phyloP scores from a whole-genome alignment of 305 asterid species.

The Solanum hybrid region DNA sequence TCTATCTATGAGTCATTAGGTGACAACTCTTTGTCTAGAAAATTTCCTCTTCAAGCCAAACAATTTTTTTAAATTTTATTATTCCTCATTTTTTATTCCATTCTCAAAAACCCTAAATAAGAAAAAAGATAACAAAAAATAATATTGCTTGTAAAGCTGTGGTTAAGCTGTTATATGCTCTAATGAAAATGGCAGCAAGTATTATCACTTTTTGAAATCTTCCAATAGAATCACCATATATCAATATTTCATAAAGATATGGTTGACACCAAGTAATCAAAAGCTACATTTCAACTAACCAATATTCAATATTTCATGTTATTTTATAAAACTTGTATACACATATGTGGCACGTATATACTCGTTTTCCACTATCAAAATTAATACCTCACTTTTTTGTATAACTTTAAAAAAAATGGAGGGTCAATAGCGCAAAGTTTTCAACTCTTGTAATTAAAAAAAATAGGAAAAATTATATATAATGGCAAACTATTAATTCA shows the following conservation, averaged over 20 bases:
- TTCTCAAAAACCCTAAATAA: background rate
- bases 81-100: background rate
- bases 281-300: conserved; percentile 4
- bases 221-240: background rate
- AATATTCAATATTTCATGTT: background rate
- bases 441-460: background rate
- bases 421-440: background rate
- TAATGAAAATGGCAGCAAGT: background rate
- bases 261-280: background rate
- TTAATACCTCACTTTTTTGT: background rate
- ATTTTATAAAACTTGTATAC: background rate
- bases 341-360: background rate
- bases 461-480: no score
- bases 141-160: conserved; percentile 7
- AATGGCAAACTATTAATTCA: no score
- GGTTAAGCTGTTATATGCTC: conserved; percentile 21
- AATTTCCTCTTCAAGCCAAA: conserved; percentile 10
- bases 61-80: conserved; percentile 1
- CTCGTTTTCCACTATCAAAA: background rate
- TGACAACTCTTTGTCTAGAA: conserved; percentile 30
- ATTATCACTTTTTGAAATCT: conserved; percentile 5
- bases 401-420: background rate
- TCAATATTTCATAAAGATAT: background rate
- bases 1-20: conserved; percentile 19
- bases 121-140: background rate